Percentiles rank a stretch among this genome's conserved stretches.
Conservation (phyloP, 768 basidiomycete species). For the Boletus rufocinnamomeus region DNA sequence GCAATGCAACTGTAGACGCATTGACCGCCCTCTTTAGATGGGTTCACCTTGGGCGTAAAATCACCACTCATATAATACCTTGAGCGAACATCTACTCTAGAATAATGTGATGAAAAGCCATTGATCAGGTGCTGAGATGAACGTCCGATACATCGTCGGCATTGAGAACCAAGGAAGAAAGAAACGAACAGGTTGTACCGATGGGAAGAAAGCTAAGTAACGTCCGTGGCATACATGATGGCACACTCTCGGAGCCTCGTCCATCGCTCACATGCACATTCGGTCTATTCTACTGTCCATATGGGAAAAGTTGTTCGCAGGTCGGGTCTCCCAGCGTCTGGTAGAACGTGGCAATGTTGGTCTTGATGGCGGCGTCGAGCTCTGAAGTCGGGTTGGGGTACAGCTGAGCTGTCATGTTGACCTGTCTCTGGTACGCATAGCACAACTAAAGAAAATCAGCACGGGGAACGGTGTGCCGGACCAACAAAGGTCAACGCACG, state of each 20-base stretch:
- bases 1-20: neutral
- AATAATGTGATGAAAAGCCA: neutral
- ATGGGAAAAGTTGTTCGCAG: conserved; percentile 22
- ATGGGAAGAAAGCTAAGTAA: neutral
- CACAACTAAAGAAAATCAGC: conserved; percentile 17
- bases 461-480: neutral
- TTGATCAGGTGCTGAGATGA: neutral
- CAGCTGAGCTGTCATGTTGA: conserved; percentile 21
- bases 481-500: conserved; percentile 7
- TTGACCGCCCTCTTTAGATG: neutral
- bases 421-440: conserved; percentile 23
- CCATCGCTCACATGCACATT: neutral
- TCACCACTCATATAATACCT: conserved; percentile 11
- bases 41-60: neutral
- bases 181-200: neutral
- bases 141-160: neutral
- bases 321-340: conserved; percentile 6
- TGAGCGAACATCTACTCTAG: neutral
- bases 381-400: conserved; percentile 26
- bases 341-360: conserved; percentile 21
- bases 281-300: conserved; percentile 8
- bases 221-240: neutral
- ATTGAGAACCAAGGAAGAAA: neutral
- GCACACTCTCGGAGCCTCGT: no score
- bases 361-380: conserved; percentile 26